Evolutionary conservation across 495 filamentous ascomycete species (phyloP).

Genomic region (Aspergillus asperescens): DNA sequence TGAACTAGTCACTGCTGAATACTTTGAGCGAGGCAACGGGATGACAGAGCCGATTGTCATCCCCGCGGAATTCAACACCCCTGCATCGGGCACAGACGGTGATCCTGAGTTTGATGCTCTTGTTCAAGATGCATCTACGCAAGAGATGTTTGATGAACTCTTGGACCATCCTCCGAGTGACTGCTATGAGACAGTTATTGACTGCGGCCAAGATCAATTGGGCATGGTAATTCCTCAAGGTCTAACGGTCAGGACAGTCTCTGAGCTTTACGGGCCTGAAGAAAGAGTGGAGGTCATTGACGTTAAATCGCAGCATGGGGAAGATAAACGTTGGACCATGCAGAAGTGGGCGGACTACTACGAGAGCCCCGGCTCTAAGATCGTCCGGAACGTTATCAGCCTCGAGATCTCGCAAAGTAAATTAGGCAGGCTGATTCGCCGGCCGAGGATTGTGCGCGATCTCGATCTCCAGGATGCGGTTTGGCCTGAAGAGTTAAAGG

Average conservation of each 20-base stretch:
- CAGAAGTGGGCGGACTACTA: conserved; percentile 72
- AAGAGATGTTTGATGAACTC: conserved; percentile 47
- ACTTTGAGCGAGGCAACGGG: conserved; percentile 60
- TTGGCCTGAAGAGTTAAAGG: conserved; percentile 59
- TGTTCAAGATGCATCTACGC: conserved; percentile 32
- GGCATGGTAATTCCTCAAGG: conserved; percentile 71
- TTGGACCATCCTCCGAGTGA: conserved; percentile 33
- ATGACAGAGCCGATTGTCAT: conserved; percentile 69
- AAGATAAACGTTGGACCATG: conserved; percentile 66
- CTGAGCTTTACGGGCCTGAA: conserved; percentile 61
- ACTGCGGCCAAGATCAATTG: conserved; percentile 60
- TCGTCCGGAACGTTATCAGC: conserved; percentile 72
- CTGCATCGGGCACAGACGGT: conserved; percentile 31
- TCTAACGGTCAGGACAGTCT: conserved; percentile 61
- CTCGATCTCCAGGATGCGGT: conserved; percentile 67
- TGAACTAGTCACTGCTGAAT: conserved; percentile 61
- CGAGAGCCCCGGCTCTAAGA: conserved; percentile 57
- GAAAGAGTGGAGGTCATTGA: conserved; percentile 69
- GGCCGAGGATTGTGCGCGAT: conserved; percentile 66
- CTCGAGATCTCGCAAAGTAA: conserved; percentile 66
- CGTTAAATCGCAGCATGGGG: conserved; percentile 68
- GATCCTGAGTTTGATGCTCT: conserved; percentile 29
- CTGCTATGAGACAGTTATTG: conserved; percentile 44
- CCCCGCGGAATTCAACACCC: conserved; percentile 60
- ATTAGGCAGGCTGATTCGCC: conserved; percentile 59